Base-by-base conservation (phyloP, 805 yeast species). In the Wickerhamiella siamensis region DNA sequence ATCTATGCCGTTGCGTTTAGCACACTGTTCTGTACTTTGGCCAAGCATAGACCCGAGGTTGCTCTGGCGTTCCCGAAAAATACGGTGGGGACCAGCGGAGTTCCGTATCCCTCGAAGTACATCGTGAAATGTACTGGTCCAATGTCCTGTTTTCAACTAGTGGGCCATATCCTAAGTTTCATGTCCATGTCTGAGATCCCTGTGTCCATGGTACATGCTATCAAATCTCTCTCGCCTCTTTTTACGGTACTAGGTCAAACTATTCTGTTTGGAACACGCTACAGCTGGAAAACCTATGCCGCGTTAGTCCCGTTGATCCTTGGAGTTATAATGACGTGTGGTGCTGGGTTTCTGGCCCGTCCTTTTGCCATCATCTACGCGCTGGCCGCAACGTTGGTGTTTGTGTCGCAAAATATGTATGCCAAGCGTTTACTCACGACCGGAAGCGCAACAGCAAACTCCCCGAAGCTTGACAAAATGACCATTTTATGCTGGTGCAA, bases 171-270 rank as follows among this genome's bases (percentile, higher is more conserved):
- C 47, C 74, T 93, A 12, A 75, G 93, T 5, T 95, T 87, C 58
- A 81, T 82, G 56, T 88, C 97, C n/a, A 86, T 95, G 2, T 72
- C 87, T 2, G 60, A 82, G 46, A 83, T 91, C 40, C 95, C 95
- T 0, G 95, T 91, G n/a, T 82, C 95, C 4, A 64, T 87, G 49
- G 96, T 91, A 17, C 96, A 88, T 59, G 86, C 96, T 6, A 77
- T 88, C 51, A 91, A 91, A 63, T 91, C 95, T 2, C 65, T 88
- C 31, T 79, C 94, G 26, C 98, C 98, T 2, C 66, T 88, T 20
- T 73, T 83, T 38, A 88, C 97, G 0, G 96, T 91, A 10, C 59
- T 75, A 24, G 82, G 83, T 34, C 86, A 86, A 62, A 68, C 81
- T 49, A 46, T 77, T 10, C 42, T 79, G 31, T 80, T 79, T 55